These are phyloP conservation scores for Zangia roseola DNA, from an alignment of 768 basidiomycete species.

Conservation along the genomic window DNA sequence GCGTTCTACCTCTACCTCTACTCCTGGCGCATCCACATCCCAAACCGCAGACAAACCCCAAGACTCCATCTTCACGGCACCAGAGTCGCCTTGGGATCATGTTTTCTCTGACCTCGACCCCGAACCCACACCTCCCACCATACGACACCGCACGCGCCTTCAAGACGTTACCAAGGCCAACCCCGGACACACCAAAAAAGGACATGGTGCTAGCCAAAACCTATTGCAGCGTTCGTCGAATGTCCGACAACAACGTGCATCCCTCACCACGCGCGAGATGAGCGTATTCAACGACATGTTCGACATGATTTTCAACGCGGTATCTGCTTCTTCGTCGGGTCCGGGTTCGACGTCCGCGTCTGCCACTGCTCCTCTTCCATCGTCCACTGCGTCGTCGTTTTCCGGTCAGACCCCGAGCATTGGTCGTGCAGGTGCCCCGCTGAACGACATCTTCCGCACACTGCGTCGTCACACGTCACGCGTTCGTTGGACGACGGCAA, in stretches of 20 bases:
- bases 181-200: neutral
- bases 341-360: conserved; percentile 1
- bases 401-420: conserved; percentile 16
- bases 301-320: conserved; percentile 62
- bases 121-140: conserved; percentile 21
- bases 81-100: conserved; percentile 49
- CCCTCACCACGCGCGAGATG: conserved; percentile 68
- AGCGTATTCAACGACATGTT: conserved; percentile 73
- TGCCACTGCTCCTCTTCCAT: neutral
- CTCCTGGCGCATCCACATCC: conserved; percentile 2
- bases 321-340: conserved; percentile 28
- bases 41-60: neutral
- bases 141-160: conserved; percentile 13
- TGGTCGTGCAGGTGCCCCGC: conserved; percentile 12
- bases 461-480: conserved; percentile 52
- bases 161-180: neutral
- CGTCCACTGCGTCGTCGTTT: neutral
- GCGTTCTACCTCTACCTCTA: neutral
- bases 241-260: conserved; percentile 41
- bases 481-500: conserved; percentile 49
- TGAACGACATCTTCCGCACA: conserved; percentile 54
- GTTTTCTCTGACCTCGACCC: conserved; percentile 49
- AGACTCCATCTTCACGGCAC: conserved; percentile 35
- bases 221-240: conserved; percentile 13
- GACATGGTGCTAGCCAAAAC: neutral